Base-by-base conservation (phyloP, 176 grass and related monocot genomes). In the Carex kokanica region DNA sequence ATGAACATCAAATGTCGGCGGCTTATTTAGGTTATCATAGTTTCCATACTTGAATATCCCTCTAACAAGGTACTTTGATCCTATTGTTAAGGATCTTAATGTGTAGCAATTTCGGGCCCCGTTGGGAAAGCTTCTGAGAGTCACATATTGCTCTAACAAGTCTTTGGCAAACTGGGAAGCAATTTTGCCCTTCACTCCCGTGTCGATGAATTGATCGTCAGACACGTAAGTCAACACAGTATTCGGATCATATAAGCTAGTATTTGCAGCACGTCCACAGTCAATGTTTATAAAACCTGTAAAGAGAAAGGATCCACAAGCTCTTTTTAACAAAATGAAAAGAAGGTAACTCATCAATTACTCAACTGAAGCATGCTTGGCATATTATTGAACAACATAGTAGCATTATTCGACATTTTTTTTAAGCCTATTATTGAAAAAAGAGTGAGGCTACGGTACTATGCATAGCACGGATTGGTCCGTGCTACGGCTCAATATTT, bases 1-100 rank as follows among this genome's bases (percentile, higher is more conserved):
- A 66, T 94, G 87, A 14, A 92, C 21, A 85, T 94, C 81, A 83
- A 94, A 94, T 1, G 59, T 38, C 8, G 90, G 88, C 53, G 8
- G 36, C 27, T 52, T 87, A 77, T 88, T 83, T 57, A 79, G 64
- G 9, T 87, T 62, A 74, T 91, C 86, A 1, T 91, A 94, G 31
- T 91, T 91, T 68, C 69, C 88, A 41, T 91, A 94, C 31, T 83
- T 78, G 20, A 91, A 94, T 11, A n/a, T 20, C 8, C 79, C 90
- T 62, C 88, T 87, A 8, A 91, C 62, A 4, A 94, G 61, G 24
- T 91, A 94, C 67, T 83, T 90, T 29, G 87, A 86, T 85, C 86
- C 90, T 0, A 38, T 11, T n/a, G 60, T 57, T 54, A 94, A 71
- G 70, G 85, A 75, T 43, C 18, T 83, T 74, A 94, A 80, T 24